Evolutionary conservation across 129 eudicot genomes (phyloP).

Genomic region (Kitagawia praeruptora): DNA sequence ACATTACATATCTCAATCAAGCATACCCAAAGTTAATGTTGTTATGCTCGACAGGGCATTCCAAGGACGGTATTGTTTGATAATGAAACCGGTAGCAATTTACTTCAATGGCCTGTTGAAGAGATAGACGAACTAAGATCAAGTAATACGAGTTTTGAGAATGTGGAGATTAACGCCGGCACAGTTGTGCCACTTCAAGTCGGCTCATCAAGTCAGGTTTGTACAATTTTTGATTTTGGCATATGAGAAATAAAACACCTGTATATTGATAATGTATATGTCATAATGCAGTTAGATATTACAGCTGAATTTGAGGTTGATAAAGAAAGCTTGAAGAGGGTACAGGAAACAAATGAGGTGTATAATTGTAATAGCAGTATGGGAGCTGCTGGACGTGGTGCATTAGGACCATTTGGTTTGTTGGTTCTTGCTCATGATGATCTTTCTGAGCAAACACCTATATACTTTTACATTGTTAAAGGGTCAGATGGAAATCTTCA

Average conservation of each 20-base stretch:
- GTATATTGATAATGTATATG: neutral
- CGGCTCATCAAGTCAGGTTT: slow-evolving; percentile 54
- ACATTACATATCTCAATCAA: too few relatives aligned
- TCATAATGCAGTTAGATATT: slow-evolving; percentile 49
- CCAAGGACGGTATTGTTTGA: slow-evolving; percentile 72
- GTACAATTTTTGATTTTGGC: neutral
- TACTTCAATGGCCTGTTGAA: slow-evolving; percentile 81
- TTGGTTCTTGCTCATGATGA: slow-evolving; percentile 39
- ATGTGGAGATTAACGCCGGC: slow-evolving; percentile 42
- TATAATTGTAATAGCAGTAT: slow-evolving; percentile 45
- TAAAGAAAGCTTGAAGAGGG: slow-evolving; percentile 26
- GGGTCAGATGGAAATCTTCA: slow-evolving; percentile 41
- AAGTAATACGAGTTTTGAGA: slow-evolving; percentile 26
- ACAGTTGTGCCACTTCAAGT: slow-evolving; percentile 57
- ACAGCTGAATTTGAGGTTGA: slow-evolving; percentile 67
- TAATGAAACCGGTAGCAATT: slow-evolving; percentile 52
- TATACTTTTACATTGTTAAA: slow-evolving; percentile 69
- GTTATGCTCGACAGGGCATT: slow-evolving; percentile 35
- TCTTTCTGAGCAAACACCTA: slow-evolving; percentile 55
- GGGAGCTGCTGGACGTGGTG: slow-evolving; percentile 64
- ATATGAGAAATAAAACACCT: neutral
- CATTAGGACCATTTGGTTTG: slow-evolving; percentile 84
- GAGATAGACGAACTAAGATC: slow-evolving; percentile 55
- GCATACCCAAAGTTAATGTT: neutral
- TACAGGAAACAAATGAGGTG: slow-evolving; percentile 18